Base-by-base conservation (phyloP, 169 alveolate species). In the Amoebophrya sp. region DNA sequence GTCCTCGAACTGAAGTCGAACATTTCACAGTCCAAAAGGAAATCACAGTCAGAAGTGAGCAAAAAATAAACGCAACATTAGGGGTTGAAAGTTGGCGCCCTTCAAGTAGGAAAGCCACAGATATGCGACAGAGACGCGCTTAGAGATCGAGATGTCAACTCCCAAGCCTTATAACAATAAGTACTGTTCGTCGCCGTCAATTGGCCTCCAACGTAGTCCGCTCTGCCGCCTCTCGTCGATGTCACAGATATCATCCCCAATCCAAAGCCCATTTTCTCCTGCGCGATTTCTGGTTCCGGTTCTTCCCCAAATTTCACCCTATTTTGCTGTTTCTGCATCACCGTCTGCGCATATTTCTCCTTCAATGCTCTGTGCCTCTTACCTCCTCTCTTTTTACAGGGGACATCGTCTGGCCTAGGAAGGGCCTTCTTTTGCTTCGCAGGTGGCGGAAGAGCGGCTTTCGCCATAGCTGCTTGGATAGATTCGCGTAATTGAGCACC, bases 331-430 rank as follows among this genome's bases (percentile, higher is more conserved):
- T 96, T 96, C 91, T 95, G 93, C 54, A 94, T 89, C 94, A 96
- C 96, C 24, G 97, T 96, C 89, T 94, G 94, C 39, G 96, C 96
- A 54, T 95, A 96, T 78, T 95, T 96, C 91, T 96, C 98, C 94
- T 96, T 96, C 40, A 96, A 95, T 76, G 95, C 95, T 47, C 98
- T 90, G 40, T 94, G 93, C 92, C 98, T 93, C 78, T 94, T 96
- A 10, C 98, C 98, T 14, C 98, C 98, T 91, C 98, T 91, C 91
- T 95, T 95, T 89, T 95, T 94, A 47, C 94, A 94, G 91, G 93
- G 96, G 41, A 94, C 93, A 83, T 96, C 98, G 89, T 96, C 97
- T 33, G 98, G 98, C 89, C 95, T 91, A 24, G 98, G 98, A 34
- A 96, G 93, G 33, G 98, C 95, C 94, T 96, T 96, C 93, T 96